phyloP scores from a whole-genome alignment of 495 filamentous ascomycete species.

The Chaetomium tenue region DNA sequence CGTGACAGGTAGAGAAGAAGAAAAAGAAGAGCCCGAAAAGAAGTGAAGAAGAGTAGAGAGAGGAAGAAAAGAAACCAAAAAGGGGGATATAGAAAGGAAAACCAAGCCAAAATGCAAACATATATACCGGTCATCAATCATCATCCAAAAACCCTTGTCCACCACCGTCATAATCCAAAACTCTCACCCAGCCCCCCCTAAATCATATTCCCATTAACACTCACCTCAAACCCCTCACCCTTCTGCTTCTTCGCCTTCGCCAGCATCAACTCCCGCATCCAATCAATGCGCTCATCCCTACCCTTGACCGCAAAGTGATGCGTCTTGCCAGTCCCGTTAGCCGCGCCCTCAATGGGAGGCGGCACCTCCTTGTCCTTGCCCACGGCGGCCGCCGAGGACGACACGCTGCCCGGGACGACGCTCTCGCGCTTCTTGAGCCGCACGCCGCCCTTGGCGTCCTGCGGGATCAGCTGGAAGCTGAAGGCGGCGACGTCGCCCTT shows the following conservation, averaged over 20 bases:
- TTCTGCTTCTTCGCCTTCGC: conserved; percentile 84
- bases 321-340: conserved; percentile 68
- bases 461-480: conserved; percentile 86
- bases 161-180: not conserved
- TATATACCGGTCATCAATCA: not conserved
- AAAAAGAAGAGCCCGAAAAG: conserved; percentile 12
- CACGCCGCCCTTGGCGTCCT: conserved; percentile 52
- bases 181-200: conserved; percentile 34
- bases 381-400: not conserved
- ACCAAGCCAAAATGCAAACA: conserved; percentile 5
- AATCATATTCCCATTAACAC: conserved; percentile 78
- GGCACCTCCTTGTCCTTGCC: conserved; percentile 7
- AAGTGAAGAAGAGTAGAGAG: not conserved
- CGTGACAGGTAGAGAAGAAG: conserved; percentile 16
- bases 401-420: conserved; percentile 22
- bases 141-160: not conserved
- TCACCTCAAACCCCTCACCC: conserved; percentile 74
- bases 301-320: conserved; percentile 90
- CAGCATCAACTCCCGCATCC: conserved; percentile 98
- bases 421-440: conserved; percentile 46
- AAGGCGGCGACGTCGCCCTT: conserved; percentile 63
- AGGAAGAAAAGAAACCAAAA: conserved; percentile 6
- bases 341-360: conserved; percentile 36
- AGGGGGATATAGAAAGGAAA: conserved; percentile 10
- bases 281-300: conserved; percentile 88